phyloP scores from a whole-genome alignment of 2,329 filamentous ascomycete species.

The Ilyonectria sp. region DNA sequence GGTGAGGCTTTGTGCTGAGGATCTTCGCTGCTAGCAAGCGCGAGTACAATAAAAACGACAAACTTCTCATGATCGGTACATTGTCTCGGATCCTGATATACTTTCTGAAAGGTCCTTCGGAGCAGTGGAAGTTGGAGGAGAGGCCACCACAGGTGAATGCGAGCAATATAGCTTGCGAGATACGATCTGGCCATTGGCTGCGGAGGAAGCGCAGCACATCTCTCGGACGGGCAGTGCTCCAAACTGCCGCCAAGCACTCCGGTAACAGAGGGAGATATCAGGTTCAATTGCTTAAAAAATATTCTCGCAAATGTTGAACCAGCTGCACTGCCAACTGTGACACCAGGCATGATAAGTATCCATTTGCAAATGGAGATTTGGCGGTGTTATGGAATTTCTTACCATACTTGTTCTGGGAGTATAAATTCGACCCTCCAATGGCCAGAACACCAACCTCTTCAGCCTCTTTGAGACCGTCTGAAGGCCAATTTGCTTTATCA shows the following conservation, averaged over 20 bases:
- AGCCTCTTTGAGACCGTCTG: constrained; percentile 35
- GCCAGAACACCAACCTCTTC: constrained; percentile 44
- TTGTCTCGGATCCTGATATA: constrained; percentile 35
- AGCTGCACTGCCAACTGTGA: constrained; percentile 41
- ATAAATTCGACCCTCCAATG: constrained; percentile 35
- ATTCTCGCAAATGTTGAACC: constrained; percentile 47
- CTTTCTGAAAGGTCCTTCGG: constrained; percentile 25
- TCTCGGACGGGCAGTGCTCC: constrained; percentile 19
- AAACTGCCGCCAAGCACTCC: not conserved
- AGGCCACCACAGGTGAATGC: constrained; percentile 48
- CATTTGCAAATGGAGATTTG: not conserved
- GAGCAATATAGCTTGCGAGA: constrained; percentile 39
- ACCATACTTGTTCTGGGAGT: constrained; percentile 42
- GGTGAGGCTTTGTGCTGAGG: constrained; percentile 31
- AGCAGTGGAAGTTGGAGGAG: constrained; percentile 41
- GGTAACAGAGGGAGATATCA: constrained; percentile 10
- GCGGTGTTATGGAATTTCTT: not conserved
- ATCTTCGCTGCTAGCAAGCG: constrained; percentile 37
- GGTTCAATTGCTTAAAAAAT: constrained; percentile 44
- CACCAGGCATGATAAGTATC: not conserved
- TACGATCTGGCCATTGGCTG: constrained; percentile 35
- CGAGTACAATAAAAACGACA: constrained; percentile 35
- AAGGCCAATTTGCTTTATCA: not conserved
- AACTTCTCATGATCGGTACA: constrained; percentile 38
- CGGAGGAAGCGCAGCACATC: constrained; percentile 39